Percentiles rank a stretch among this genome's conserved stretches.
Evolutionary conservation across 2,329 filamentous ascomycete genomes (phyloP).

Genomic region (Colletotrichum sp.): DNA sequence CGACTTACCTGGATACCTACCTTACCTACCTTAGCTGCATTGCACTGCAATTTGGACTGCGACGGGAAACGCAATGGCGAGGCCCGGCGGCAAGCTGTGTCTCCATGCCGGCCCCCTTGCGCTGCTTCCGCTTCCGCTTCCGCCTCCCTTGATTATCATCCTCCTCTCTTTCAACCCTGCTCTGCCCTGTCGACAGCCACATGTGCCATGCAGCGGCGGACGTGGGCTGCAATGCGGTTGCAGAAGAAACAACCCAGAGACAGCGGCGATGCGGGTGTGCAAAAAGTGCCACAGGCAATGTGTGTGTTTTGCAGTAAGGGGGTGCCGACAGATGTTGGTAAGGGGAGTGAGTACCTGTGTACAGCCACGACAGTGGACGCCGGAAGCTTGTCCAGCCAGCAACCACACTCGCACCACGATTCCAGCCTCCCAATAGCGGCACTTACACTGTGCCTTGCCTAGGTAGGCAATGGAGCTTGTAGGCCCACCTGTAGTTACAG

Average conservation of each 20-base stretch:
- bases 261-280: neutral
- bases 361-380: constrained; percentile 7
- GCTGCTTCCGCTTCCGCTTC: too few species aligned
- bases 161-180: neutral
- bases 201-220: neutral
- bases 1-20: too few species aligned
- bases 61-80: neutral
- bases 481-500: constrained; percentile 12
- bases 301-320: too few species aligned
- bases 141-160: too few species aligned
- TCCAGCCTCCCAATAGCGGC: neutral
- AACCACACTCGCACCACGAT: neutral
- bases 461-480: neutral
- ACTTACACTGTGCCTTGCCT: neutral
- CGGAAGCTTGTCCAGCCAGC: constrained; percentile 5
- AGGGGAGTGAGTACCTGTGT: too few species aligned
- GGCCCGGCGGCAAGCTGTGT: too few species aligned
- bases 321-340: too few species aligned
- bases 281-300: neutral
- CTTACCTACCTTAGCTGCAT: neutral
- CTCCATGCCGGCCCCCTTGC: too few species aligned
- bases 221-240: neutral
- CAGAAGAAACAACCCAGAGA: neutral
- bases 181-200: neutral
- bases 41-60: neutral